Evolutionary conservation across 1,284 basidiomycete genomes (phyloP).

Genomic region (Fomitiporia mediterranea): DNA sequence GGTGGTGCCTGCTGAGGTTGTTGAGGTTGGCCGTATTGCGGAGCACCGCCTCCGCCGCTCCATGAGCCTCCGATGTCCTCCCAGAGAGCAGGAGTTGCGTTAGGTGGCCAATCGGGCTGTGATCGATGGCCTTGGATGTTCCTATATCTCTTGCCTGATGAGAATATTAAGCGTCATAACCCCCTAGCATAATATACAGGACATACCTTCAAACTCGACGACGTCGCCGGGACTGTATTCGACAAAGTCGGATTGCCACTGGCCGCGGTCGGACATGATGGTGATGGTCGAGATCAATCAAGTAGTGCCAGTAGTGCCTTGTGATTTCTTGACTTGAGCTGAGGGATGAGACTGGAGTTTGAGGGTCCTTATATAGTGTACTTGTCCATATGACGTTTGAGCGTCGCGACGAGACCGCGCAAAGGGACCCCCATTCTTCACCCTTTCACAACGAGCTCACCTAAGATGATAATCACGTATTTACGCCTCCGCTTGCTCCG

Average conservation of each 20-base stretch:
- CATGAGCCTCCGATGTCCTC: constrained; percentile 43
- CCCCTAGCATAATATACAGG: background rate
- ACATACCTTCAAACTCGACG: constrained; percentile 54
- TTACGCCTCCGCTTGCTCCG: background rate
- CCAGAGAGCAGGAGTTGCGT: constrained; percentile 62
- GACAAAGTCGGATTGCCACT: constrained; percentile 58
- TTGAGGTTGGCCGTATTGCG: constrained; percentile 30
- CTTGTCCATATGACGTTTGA: background rate
- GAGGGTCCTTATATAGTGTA: background rate
- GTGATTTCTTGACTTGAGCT: no score
- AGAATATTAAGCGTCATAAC: background rate
- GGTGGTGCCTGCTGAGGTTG: constrained; percentile 17
- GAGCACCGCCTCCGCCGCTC: constrained; percentile 22
- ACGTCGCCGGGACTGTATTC: constrained; percentile 52
- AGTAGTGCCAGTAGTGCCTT: no score
- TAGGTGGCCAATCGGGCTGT: constrained; percentile 62
- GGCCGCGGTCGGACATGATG: constrained; percentile 36
- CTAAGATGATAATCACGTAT: background rate
- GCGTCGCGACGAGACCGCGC: background rate
- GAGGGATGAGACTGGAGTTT: background rate
- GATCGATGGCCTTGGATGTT: constrained; percentile 68
- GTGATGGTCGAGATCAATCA: no score
- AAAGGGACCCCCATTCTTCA: background rate
- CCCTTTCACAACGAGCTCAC: background rate
- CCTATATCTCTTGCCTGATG: constrained; percentile 53